phyloP scores from a whole-genome alignment of 257 asterid species.

The Plantago elongata region DNA sequence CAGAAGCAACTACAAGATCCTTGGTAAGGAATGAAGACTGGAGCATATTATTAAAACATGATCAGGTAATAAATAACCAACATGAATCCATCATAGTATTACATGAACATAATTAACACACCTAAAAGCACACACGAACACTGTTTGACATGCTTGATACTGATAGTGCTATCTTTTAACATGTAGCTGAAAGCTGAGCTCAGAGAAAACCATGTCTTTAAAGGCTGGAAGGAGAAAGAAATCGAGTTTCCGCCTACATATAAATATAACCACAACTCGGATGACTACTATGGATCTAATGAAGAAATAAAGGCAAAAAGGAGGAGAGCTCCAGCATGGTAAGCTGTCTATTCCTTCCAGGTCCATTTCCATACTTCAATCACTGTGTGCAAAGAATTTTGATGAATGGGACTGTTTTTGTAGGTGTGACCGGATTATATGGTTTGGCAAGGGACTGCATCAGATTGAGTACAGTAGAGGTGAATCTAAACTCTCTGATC shows the following conservation, averaged over 20 bases:
- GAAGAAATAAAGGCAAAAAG: slow-evolving; percentile 31
- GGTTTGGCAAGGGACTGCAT: slow-evolving; percentile 54
- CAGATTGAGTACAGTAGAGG: slow-evolving; percentile 48
- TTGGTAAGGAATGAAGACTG: slow-evolving; percentile 46
- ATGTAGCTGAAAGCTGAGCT: slow-evolving; percentile 56
- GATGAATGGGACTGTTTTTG: slow-evolving; percentile 19
- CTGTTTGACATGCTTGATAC: slow-evolving; percentile 17
- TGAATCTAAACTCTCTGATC: slow-evolving; percentile 55
- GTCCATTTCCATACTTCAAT: slow-evolving; percentile 1
- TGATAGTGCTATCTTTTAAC: slow-evolving; percentile 24
- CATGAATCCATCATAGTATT: slow-evolving; percentile 11
- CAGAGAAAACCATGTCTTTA: slow-evolving; percentile 42
- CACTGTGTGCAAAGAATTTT: neutral
- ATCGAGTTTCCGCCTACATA: slow-evolving; percentile 63
- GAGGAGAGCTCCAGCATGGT: slow-evolving; percentile 63
- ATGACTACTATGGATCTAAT: slow-evolving; percentile 47
- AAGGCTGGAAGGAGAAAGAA: slow-evolving; percentile 56
- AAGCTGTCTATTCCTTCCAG: slow-evolving; percentile 22
- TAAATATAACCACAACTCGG: slow-evolving; percentile 46
- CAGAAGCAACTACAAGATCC: slow-evolving; percentile 49
- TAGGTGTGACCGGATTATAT: slow-evolving; percentile 68
- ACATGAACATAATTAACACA: neutral
- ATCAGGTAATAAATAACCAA: slow-evolving; percentile 43
- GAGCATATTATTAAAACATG: slow-evolving; percentile 46
- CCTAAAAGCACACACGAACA: slow-evolving; percentile 9